Evolutionary conservation across 2,329 filamentous ascomycete species (phyloP).

Genomic region (Raffaelea ambrosiae): DNA sequence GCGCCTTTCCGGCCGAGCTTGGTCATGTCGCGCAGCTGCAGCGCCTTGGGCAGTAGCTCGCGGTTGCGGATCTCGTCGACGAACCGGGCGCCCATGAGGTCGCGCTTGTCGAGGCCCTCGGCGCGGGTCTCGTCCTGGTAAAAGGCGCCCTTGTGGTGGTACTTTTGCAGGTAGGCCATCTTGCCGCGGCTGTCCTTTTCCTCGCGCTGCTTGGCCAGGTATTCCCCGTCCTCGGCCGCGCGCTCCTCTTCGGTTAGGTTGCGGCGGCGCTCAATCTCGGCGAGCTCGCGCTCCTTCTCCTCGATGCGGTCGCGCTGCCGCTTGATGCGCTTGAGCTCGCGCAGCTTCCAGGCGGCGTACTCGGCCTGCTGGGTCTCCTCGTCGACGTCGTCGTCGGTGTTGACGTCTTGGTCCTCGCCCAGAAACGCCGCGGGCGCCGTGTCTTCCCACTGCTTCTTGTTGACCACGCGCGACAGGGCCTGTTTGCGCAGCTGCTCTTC

Average conservation of each 20-base stretch:
- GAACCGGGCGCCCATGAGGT: constrained; percentile 79
- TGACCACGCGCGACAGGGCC: constrained; percentile 53
- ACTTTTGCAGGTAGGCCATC: constrained; percentile 88
- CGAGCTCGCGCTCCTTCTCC: constrained; percentile 71
- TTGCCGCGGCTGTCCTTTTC: constrained; percentile 72
- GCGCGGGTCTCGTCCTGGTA: constrained; percentile 74
- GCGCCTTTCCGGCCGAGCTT: constrained; percentile 88
- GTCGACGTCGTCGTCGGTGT: constrained; percentile 82
- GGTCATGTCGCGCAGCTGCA: constrained; percentile 90
- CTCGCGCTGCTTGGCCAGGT: constrained; percentile 67
- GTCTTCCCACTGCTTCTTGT: constrained; percentile 83
- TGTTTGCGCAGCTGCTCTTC: constrained; percentile 84
- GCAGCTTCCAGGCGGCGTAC: constrained; percentile 84
- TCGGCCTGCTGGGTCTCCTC: constrained; percentile 81
- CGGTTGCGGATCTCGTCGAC: constrained; percentile 77
- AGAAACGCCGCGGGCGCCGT: constrained; percentile 54
- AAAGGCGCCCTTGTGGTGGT: constrained; percentile 95
- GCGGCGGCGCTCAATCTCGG: constrained; percentile 79
- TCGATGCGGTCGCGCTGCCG: constrained; percentile 81
- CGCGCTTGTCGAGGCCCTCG: constrained; percentile 67
- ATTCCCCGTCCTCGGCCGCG: constrained; percentile 72
- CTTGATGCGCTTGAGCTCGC: constrained; percentile 83
- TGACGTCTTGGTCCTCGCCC: constrained; percentile 63
- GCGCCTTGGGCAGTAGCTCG: constrained; percentile 77
- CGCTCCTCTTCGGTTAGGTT: constrained; percentile 84